Conservation (phyloP, 441 rosid species). For the Erodium moschatum region DNA sequence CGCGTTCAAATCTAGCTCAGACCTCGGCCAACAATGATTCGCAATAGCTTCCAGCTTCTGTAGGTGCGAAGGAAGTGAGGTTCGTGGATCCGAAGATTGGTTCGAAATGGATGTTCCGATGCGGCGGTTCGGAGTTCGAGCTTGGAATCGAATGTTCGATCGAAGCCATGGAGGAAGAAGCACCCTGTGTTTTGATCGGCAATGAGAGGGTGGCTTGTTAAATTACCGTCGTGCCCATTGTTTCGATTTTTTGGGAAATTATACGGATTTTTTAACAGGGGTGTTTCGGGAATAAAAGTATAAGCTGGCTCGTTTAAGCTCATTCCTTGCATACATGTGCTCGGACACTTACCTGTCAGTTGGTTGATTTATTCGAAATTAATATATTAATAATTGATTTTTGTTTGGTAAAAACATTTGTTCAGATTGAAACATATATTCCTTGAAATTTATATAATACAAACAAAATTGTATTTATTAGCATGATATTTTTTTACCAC, state of each 20-base stretch:
- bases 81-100: constrained; percentile 8
- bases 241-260: not conserved
- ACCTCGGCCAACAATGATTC: constrained; percentile 18
- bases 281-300: not conserved
- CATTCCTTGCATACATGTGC: constrained; percentile 4
- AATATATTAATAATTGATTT: not conserved
- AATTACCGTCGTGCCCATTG: constrained; percentile 45
- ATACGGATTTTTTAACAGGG: not conserved
- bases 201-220: constrained; percentile 33
- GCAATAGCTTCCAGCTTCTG: not conserved
- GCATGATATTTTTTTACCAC: too few relatives aligned
- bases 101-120: constrained; percentile 25
- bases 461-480: not conserved
- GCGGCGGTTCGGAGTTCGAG: constrained; percentile 24
- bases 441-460: not conserved
- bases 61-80: not conserved
- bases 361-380: constrained; percentile 1
- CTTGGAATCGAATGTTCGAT: constrained; percentile 52
- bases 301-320: constrained; percentile 9
- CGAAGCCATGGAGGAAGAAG: constrained; percentile 60
- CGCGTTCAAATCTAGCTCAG: constrained; percentile 27
- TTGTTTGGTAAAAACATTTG: not conserved
- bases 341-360: constrained; percentile 11
- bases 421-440: not conserved
- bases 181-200: constrained; percentile 83